A percentile compares a stretch with the other conserved stretches of the same genome.
phyloP scores from a whole-genome alignment of 768 basidiomycete genomes.

The Lenzites betulinus region DNA sequence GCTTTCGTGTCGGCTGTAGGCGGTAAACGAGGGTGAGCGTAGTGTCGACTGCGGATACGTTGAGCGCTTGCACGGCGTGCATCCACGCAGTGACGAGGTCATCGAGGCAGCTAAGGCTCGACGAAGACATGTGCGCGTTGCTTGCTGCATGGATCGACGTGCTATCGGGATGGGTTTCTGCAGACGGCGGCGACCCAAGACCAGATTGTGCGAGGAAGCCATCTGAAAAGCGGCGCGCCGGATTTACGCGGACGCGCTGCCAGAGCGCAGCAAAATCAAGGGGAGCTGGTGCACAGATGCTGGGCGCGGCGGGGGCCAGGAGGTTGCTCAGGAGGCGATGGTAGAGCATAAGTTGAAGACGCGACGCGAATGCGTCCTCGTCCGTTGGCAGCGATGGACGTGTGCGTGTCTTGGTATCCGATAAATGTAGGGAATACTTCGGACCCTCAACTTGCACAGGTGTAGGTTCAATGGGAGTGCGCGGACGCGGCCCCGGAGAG shows the following conservation, averaged over 20 bases:
- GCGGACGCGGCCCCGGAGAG: not conserved
- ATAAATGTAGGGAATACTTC: slow-evolving; percentile 42
- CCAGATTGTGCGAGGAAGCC: slow-evolving; percentile 44
- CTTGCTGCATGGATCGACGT: too few species aligned
- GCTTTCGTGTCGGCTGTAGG: slow-evolving; percentile 13
- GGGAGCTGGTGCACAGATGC: not conserved
- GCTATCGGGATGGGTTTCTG: not conserved
- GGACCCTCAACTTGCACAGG: not conserved
- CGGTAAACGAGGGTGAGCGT: slow-evolving; percentile 57
- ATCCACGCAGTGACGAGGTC: slow-evolving; percentile 38
- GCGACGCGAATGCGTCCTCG: slow-evolving; percentile 57
- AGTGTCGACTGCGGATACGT: slow-evolving; percentile 39
- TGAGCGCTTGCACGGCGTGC: slow-evolving; percentile 24
- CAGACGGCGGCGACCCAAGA: slow-evolving; percentile 8
- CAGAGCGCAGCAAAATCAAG: slow-evolving; percentile 61
- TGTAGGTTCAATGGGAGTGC: not conserved
- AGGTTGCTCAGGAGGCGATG: slow-evolving; percentile 61
- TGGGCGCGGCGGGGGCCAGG: slow-evolving; percentile 35
- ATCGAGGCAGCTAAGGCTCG: slow-evolving; percentile 28
- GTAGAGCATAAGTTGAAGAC: slow-evolving; percentile 80
- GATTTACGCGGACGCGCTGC: slow-evolving; percentile 46
- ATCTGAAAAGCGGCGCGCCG: slow-evolving; percentile 48
- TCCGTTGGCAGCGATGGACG: slow-evolving; percentile 51
- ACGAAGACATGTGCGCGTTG: not conserved
- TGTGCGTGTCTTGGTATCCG: slow-evolving; percentile 74